Percentiles rank a stretch among this genome's conserved stretches.
These are phyloP conservation scores for Chlorella sp. DNA, from an alignment of 139 green algal species.

Conservation along the genomic window DNA sequence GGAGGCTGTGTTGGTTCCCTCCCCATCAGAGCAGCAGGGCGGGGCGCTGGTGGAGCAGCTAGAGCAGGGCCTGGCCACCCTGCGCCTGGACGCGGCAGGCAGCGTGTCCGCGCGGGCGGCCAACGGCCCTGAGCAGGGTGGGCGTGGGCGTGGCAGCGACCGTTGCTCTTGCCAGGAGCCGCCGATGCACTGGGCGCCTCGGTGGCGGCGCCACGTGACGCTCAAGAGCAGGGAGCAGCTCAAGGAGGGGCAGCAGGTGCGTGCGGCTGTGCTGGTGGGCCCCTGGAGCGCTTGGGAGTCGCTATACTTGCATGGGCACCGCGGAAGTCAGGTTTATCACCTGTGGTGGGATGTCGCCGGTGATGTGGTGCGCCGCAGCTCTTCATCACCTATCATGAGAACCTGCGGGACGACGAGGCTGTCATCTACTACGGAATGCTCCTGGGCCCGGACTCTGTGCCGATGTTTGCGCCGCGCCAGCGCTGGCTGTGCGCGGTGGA, in stretches of 20 bases:
- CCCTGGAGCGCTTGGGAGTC: not conserved
- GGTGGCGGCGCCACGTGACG: not conserved
- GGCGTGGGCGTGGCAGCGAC: too few relatives aligned
- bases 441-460: too few relatives aligned
- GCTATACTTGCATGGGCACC: not conserved
- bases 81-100: too few relatives aligned
- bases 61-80: too few relatives aligned
- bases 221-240: not conserved
- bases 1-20: too few relatives aligned
- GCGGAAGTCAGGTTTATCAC: too few relatives aligned
- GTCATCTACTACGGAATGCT: slow-evolving; percentile 14
- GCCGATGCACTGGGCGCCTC: too few relatives aligned
- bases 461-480: not conserved
- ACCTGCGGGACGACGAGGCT: slow-evolving; percentile 5
- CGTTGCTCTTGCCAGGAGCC: too few relatives aligned
- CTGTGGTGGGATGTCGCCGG: not conserved
- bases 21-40: too few relatives aligned
- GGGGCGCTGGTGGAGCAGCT: too few relatives aligned
- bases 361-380: not conserved
- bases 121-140: too few relatives aligned
- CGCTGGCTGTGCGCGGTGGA: slow-evolving; percentile 1
- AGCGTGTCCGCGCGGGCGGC: too few relatives aligned
- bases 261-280: not conserved
- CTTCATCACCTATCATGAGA: slow-evolving; percentile 5
- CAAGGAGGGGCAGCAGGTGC: not conserved